phyloP scores from a whole-genome alignment of 140 eudicot species.

The Senecio squalidus region DNA sequence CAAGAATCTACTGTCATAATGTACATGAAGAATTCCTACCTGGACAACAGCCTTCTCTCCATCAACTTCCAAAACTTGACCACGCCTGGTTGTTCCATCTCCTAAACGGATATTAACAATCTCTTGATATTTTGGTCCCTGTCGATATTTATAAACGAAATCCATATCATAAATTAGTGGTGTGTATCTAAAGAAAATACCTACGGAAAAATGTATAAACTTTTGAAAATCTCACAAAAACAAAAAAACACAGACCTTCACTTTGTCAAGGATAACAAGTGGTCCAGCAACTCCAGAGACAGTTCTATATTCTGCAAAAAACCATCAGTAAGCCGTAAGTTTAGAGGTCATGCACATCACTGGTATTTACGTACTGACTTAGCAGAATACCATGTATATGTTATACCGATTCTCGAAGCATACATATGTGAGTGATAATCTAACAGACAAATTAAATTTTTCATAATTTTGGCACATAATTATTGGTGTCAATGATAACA shows the following conservation, averaged over 20 bases:
- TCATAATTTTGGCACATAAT: neutral
- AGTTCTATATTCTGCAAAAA: constrained; percentile 78
- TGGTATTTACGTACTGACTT: constrained; percentile 8
- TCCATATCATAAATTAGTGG: neutral
- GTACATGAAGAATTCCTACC: constrained; percentile 25
- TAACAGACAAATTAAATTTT: neutral
- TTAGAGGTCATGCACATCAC: constrained; percentile 7
- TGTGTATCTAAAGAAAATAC: constrained; percentile 11
- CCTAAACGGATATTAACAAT: no score
- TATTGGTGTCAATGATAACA: no score
- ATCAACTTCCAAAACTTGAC: no score
- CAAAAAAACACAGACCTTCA: constrained; percentile 48
- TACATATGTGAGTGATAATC: neutral
- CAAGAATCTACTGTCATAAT: neutral
- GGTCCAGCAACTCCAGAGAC: constrained; percentile 99
- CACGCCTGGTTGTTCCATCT: no score
- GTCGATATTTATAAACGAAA: constrained; percentile 5
- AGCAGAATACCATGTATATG: neutral
- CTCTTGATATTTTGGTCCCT: constrained; percentile 27
- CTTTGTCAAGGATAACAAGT: constrained; percentile 93
- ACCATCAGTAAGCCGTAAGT: constrained; percentile 1
- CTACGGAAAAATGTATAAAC: neutral
- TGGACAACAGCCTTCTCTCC: constrained; percentile 92
- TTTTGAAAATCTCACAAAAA: neutral
- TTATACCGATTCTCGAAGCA: neutral